A percentile compares a stretch with the other conserved stretches of the same genome.
phyloP scores from a whole-genome alignment of 2,329 filamentous ascomycete species.

The Cryoendolithus antarcticus region DNA sequence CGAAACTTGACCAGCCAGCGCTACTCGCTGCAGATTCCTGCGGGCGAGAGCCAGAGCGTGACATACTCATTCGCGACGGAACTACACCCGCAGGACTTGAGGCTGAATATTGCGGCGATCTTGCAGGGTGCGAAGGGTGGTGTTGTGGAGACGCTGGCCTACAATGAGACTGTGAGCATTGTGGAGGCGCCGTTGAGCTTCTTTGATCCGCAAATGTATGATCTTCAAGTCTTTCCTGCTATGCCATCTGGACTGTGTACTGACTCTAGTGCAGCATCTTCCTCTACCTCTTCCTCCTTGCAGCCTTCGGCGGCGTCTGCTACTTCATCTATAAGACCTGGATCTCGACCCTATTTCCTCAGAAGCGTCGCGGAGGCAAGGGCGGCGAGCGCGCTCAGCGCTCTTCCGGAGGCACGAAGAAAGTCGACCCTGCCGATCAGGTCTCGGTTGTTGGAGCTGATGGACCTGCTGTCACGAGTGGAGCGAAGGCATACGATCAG shows the following conservation, averaged over 20 bases:
- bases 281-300: constrained; percentile 83
- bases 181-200: constrained; percentile 86
- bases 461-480: constrained; percentile 54
- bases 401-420: constrained; percentile 52
- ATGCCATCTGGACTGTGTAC: too few species aligned
- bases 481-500: constrained; percentile 50
- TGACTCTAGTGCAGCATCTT: constrained; percentile 68
- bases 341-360: constrained; percentile 91
- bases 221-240: constrained; percentile 5
- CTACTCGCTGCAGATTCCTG: constrained; percentile 61
- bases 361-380: constrained; percentile 52
- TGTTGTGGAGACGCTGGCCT: constrained; percentile 65
- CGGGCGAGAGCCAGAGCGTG: constrained; percentile 62
- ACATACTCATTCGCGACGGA: constrained; percentile 81
- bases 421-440: constrained; percentile 48
- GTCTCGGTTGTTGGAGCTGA: constrained; percentile 56
- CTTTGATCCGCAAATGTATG: constrained; percentile 91
- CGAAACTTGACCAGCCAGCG: constrained; percentile 73
- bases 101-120: constrained; percentile 63
- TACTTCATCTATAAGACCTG: constrained; percentile 99
- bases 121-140: constrained; percentile 53
- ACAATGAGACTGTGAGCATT: constrained; percentile 71
- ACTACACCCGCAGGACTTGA: constrained; percentile 83
- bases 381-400: constrained; percentile 54
- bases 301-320: constrained; percentile 62